A percentile compares a stretch with the other conserved stretches of the same genome.
Conservation (phyloP, 2,329 filamentous ascomycete genomes). For the Neocucurbitaria cava region DNA sequence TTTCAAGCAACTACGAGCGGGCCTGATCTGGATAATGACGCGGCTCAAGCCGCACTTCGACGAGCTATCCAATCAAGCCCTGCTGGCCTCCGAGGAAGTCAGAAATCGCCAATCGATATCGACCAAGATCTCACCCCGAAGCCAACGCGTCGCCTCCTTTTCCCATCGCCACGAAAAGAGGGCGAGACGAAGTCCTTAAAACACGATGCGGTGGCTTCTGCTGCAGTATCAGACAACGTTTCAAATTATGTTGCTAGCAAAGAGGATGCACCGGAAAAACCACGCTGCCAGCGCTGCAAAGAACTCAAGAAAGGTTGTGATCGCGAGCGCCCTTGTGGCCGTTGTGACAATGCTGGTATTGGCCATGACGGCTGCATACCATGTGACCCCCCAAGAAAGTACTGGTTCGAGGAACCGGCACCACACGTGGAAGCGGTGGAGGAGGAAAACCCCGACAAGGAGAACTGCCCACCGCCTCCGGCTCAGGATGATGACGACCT, state of each 20-base stretch:
- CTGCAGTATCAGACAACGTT: constrained; percentile 6
- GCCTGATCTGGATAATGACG: constrained; percentile 18
- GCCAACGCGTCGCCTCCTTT: constrained; percentile 74
- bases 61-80: constrained; percentile 69
- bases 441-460: constrained; percentile 58
- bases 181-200: constrained; percentile 68
- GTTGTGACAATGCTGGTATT: constrained; percentile 28
- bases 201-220: constrained; percentile 46
- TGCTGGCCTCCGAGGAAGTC: constrained; percentile 57
- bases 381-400: constrained; percentile 18
- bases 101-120: constrained; percentile 57
- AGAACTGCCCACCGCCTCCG: constrained; percentile 58
- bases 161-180: constrained; percentile 76
- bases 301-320: constrained; percentile 31
- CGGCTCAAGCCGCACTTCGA: constrained; percentile 51
- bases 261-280: constrained; percentile 22
- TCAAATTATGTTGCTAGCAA: constrained; percentile 15
- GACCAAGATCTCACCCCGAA: constrained; percentile 62
- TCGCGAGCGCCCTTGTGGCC: constrained; percentile 34
- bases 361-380: constrained; percentile 32
- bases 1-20: constrained; percentile 10
- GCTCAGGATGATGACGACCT: constrained; percentile 59
- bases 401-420: constrained; percentile 25
- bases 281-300: constrained; percentile 35
- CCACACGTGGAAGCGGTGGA: constrained; percentile 16